Evolutionary conservation across 331 rosid species (phyloP), one percentile per base, ranked within the genome.

Genomic region (Prunus yedoensis): DNA sequence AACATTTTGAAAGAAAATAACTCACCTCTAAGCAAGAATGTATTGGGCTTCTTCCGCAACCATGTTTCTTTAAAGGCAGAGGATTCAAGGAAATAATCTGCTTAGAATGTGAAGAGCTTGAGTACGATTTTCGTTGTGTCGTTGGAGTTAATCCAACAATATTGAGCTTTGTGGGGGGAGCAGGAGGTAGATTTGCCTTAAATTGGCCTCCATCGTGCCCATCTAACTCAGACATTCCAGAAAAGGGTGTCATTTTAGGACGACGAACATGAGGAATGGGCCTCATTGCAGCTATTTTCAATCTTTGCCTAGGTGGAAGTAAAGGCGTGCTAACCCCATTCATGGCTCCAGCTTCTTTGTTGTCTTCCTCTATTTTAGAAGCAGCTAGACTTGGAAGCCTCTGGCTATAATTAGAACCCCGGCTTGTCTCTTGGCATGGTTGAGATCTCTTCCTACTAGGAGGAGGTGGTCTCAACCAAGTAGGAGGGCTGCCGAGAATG

Each of bases 231-330:
- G 88, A 79, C 76, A 88, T 83, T 75, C 98, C 86, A 84, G 97
- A 77, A 81, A 95, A 95, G 56, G 96, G 93, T 56, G 89, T 81
- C 94, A 92, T 83, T 81, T 88, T 92, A 62, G 88, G 97, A 77
- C 96, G 92, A 67, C 84, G 89, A 73, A 85, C 83, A 78, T 88
- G 98, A 76, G 99, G 99, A 81, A 95, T 91, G 53, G 99, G 99
- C 89, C 96, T 88, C 97, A 95, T 88, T 68, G 99, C 91, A 61
- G 99, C 96, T 70, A 91, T 89, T 87, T 92, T 95, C 79, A 91
- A 81, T 88, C 94, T 87, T 82, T 88, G 91, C 83, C 94, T 87
- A 45, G 94, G 84, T 54, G 91, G 91, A 62, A 87, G 75, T 64
- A 88, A 81, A 20, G 96, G 81, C 63, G 80, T 71, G 79, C 89